Evolutionary conservation across 768 basidiomycete species (phyloP), one percentile per base, ranked within the genome.

Genomic region (Leccinum broughii): DNA sequence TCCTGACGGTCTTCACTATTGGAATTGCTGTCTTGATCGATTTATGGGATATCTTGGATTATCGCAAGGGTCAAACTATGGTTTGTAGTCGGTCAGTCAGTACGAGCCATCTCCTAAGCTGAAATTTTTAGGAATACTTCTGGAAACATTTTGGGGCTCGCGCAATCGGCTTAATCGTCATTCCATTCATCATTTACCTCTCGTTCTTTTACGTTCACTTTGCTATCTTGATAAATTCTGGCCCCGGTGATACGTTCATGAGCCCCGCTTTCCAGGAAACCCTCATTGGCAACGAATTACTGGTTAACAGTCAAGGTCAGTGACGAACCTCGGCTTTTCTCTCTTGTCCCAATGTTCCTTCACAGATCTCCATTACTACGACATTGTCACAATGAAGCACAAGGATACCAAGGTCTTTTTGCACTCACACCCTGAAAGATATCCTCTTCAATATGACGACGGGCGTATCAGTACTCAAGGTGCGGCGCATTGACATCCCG

Each of bases 211-310:
- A 90, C 77, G 77, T 97, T 26, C 97, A 99, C 75, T 96, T 99
- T 70, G 80, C 88, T 28, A 81, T 98, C 63, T 86, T 98, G 64
- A 90, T 80, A 8, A 83, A 88, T 64, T 95, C 95, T 11, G 97
- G 97, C 26, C 84, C 95, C 34, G 97, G 97, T 6, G 97, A 98
- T 70, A 80, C 82, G 41, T 99, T 98, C 79, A 98, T 98, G 97
- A 94, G 91, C 71, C 95, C 97, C 6, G 88, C 87, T 5, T 99
- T 99, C 85, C 97, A 99, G 76, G 95, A 98, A 77, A 97, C 95
- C 17, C 80, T 99, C 54, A 75, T 81, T 22, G 95, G 94, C 32
- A 99, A 97, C 66, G 95, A 98, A 69, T 80, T 99, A 75, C 76
- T 98, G 58, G 72, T 98, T 62, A 93, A 93, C 69, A 91, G 93